Evolutionary conservation across 2,329 filamentous ascomycete genomes (phyloP).

Genomic region (Beauveria brongniartii): DNA sequence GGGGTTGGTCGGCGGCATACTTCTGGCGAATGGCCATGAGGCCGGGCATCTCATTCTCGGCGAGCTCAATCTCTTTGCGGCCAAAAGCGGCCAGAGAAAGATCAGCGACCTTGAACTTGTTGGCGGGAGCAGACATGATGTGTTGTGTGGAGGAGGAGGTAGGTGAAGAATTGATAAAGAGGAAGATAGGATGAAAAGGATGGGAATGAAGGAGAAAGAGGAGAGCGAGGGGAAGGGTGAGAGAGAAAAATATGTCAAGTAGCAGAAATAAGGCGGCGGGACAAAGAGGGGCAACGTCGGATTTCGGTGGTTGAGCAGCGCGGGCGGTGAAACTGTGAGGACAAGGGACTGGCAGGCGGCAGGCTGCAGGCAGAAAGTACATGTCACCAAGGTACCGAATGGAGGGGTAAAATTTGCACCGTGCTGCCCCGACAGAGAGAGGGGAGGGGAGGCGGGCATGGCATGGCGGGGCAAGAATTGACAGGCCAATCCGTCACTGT

Average conservation of each 20-base stretch:
- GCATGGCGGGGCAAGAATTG: background rate
- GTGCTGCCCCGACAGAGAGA: background rate
- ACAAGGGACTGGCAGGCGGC: background rate
- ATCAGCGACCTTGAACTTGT: constrained; percentile 98
- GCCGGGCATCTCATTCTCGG: constrained; percentile 95
- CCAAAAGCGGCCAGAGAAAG: constrained; percentile 96
- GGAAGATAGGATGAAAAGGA: constrained; percentile 16
- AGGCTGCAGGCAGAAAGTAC: background rate
- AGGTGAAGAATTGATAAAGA: constrained; percentile 19
- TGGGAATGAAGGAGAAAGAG: constrained; percentile 19
- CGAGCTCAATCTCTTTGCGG: constrained; percentile 97
- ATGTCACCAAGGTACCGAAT: background rate
- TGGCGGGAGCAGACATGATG: constrained; percentile 69
- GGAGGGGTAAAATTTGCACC: constrained; percentile 9
- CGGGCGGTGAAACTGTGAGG: background rate
- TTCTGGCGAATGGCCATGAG: constrained; percentile 90
- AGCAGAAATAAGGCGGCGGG: constrained; percentile 5
- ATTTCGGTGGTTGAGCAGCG: constrained; percentile 3
- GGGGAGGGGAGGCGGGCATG: background rate
- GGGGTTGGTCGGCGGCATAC: constrained; percentile 88
- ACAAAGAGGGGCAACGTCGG: constrained; percentile 9
- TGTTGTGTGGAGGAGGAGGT: constrained; percentile 16
- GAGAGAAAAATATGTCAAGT: constrained; percentile 17
- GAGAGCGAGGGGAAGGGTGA: constrained; percentile 16
- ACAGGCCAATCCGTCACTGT: background rate